A percentile compares a stretch with the other conserved stretches of the same genome.
Evolutionary conservation across 2,329 filamentous ascomycete species (phyloP).

Genomic region (Cyanodermella asteris): DNA sequence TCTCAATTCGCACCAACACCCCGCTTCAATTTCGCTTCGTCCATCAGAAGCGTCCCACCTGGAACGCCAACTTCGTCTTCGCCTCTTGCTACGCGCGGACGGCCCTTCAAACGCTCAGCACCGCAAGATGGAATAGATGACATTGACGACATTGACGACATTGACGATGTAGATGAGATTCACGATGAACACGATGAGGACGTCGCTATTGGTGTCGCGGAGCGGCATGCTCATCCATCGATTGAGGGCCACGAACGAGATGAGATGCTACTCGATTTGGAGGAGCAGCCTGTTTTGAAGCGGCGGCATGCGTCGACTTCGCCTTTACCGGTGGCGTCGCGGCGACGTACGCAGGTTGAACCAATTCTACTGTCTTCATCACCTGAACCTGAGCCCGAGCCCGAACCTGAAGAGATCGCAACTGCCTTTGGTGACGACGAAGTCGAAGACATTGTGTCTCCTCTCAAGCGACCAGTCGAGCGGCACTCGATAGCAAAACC

Average conservation of each 20-base stretch:
- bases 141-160: slow-evolving; percentile 6
- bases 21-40: slow-evolving; percentile 11
- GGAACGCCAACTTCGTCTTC: slow-evolving; percentile 4
- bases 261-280: slow-evolving; percentile 3
- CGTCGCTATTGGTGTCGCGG: neutral
- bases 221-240: neutral
- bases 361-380: neutral
- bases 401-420: no score
- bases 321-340: neutral
- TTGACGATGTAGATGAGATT: slow-evolving; percentile 2
- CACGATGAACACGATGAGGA: neutral
- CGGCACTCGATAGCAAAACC: slow-evolving; percentile 4
- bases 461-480: no score
- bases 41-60: slow-evolving; percentile 1
- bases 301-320: slow-evolving; percentile 2
- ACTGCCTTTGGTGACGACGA: no score
- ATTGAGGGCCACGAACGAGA: slow-evolving; percentile 3
- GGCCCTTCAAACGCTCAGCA: slow-evolving; percentile 1
- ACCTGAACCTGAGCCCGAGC: no score
- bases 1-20: slow-evolving; percentile 9
- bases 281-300: no score
- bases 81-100: slow-evolving; percentile 2
- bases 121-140: neutral
- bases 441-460: no score
- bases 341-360: neutral